These are phyloP conservation scores for Raddia distichophylla DNA, from an alignment of 176 grass and related monocot species.

Conservation along the genomic window DNA sequence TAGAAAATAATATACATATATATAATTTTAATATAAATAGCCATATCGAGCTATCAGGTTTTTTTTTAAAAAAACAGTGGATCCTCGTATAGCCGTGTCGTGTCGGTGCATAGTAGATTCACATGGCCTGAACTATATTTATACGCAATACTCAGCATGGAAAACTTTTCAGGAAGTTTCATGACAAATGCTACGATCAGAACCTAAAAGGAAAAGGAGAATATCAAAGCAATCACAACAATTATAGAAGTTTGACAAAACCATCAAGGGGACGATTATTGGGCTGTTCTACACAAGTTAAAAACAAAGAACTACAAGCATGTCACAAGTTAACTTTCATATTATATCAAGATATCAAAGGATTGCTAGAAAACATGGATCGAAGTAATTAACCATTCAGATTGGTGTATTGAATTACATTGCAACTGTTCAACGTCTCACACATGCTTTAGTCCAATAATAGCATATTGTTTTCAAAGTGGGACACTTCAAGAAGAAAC, in stretches of 20 bases:
- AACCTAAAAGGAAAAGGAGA: not conserved
- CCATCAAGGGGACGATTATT: conserved; percentile 11
- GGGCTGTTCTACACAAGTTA: not conserved
- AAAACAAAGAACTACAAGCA: conserved; percentile 21
- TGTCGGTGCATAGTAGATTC: no score
- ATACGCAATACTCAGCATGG: not conserved
- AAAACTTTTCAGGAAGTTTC: not conserved
- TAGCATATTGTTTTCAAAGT: not conserved
- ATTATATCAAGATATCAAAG: not conserved
- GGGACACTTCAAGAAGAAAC: not conserved
- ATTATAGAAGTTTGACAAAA: not conserved
- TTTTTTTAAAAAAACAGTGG: no score
- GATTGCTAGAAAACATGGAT: conserved; percentile 4
- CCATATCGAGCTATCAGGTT: no score
- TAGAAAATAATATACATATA: no score
- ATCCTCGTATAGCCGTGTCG: no score
- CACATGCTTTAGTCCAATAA: not conserved
- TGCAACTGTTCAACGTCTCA: conserved; percentile 8
- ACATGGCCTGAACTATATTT: not conserved
- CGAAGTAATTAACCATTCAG: not conserved
- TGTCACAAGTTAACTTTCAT: not conserved
- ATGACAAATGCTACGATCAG: not conserved
- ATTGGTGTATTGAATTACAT: not conserved
- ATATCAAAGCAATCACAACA: not conserved
- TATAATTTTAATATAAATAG: no score